These are phyloP conservation scores for Populus trichocarpa DNA, from an alignment of 441 rosid species.

Conservation along the genomic window DNA sequence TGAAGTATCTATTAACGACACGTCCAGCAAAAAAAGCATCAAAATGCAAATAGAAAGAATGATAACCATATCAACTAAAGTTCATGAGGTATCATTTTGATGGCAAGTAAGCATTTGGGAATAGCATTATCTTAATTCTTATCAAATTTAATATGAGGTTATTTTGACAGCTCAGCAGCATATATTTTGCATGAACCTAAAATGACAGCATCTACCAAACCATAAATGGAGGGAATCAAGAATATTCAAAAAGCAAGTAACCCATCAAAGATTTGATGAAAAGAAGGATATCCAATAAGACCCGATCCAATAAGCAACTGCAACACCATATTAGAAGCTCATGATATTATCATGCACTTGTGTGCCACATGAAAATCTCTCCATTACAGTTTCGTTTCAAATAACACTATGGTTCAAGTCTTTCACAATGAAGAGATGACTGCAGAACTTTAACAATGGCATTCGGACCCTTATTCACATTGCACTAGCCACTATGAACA, in stretches of 20 bases:
- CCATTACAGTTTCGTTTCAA: not conserved
- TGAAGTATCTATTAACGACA: conserved; percentile 61
- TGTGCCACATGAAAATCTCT: not conserved
- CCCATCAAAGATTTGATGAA: not conserved
- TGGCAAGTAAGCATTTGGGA: not conserved
- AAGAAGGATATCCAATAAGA: conserved; percentile 1
- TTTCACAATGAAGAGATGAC: not conserved
- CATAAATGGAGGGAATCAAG: not conserved
- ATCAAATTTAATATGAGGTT: not conserved
- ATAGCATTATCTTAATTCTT: not conserved
- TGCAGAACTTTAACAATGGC: not conserved
- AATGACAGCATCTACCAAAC: not conserved
- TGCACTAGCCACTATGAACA: not conserved
- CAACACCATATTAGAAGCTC: not conserved
- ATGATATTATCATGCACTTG: not conserved
- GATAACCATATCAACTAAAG: conserved; percentile 8
- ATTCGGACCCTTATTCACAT: not conserved
- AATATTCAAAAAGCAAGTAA: not conserved
- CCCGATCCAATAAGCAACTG: not conserved
- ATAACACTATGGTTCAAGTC: not conserved
- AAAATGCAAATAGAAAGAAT: not conserved
- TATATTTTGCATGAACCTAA: not conserved
- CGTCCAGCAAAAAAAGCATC: conserved; percentile 10
- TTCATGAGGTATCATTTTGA: not conserved
- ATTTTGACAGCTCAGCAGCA: not conserved